Percentiles rank a stretch among this genome's conserved stretches.
These are phyloP conservation scores for Fusarium globosum DNA, from an alignment of 2,329 filamentous ascomycete genomes.

Conservation along the genomic window DNA sequence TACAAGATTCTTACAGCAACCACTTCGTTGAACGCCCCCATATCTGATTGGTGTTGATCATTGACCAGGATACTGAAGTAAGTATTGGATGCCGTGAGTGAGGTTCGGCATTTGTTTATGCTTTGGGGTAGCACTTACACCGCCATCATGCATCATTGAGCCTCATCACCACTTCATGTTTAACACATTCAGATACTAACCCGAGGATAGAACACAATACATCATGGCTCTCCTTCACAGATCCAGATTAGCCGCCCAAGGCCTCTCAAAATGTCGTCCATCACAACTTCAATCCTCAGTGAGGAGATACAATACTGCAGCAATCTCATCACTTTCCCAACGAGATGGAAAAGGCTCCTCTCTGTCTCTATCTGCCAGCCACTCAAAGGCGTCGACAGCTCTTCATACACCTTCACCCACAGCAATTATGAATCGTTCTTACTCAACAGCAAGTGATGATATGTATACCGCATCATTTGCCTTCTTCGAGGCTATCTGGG, in stretches of 20 bases:
- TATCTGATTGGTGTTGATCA: constrained; percentile 3
- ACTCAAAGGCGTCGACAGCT: constrained; percentile 20
- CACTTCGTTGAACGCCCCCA: not conserved
- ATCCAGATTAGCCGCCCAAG: constrained; percentile 39
- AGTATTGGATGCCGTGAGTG: not conserved
- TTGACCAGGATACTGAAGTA: not conserved
- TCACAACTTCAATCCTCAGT: constrained; percentile 19
- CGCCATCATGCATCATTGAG: not conserved
- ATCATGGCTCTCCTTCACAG: constrained; percentile 44
- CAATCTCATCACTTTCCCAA: constrained; percentile 21
- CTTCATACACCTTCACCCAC: constrained; percentile 16
- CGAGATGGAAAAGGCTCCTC: not conserved
- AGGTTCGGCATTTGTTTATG: not conserved
- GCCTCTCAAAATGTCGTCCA: constrained; percentile 36
- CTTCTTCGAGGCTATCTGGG: constrained; percentile 85
- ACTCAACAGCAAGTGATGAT: constrained; percentile 45
- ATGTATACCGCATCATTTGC: constrained; percentile 82
- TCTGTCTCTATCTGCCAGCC: constrained; percentile 4
- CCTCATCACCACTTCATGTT: not conserved
- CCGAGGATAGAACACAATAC: constrained; percentile 4
- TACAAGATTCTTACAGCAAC: not conserved
- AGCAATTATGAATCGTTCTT: constrained; percentile 31
- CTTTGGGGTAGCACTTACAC: constrained; percentile 8
- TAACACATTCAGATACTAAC: constrained; percentile 8
- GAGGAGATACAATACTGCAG: constrained; percentile 37